Evolutionary conservation across 2,329 filamentous ascomycete genomes (phyloP).

Genomic region (Penicillium brevicompactum): DNA sequence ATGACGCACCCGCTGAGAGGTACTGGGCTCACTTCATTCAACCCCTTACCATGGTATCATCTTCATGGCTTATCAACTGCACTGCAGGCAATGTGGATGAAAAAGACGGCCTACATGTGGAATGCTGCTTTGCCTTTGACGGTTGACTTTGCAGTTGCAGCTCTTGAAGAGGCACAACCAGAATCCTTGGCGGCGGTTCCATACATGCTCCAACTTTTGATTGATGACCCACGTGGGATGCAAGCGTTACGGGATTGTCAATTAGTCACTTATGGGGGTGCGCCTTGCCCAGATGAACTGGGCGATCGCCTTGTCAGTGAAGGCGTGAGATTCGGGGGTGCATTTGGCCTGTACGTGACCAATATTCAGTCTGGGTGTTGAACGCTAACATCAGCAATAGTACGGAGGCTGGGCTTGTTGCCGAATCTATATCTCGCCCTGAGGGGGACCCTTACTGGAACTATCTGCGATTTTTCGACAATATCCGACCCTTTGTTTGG

Average conservation of each 20-base stretch:
- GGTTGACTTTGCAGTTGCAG: slow-evolving; percentile 36
- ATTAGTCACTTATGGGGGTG: slow-evolving; percentile 45
- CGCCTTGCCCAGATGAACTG: slow-evolving; percentile 46
- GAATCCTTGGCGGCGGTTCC: slow-evolving; percentile 47
- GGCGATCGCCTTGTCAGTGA: slow-evolving; percentile 42
- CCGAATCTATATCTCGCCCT: slow-evolving; percentile 45
- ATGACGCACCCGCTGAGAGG: slow-evolving; percentile 40
- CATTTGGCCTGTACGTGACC: slow-evolving; percentile 44
- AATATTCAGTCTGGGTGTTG: not conserved
- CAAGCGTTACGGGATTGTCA: slow-evolving; percentile 40
- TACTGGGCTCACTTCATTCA: slow-evolving; percentile 45
- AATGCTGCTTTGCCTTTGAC: slow-evolving; percentile 45
- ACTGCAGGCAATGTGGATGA: slow-evolving; percentile 49
- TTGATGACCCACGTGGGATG: slow-evolving; percentile 39
- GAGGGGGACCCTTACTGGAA: slow-evolving; percentile 45
- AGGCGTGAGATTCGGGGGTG: slow-evolving; percentile 40
- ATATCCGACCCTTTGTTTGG: slow-evolving; percentile 38
- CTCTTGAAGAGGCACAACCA: slow-evolving; percentile 39
- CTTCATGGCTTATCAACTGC: slow-evolving; percentile 46
- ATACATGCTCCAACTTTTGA: slow-evolving; percentile 45
- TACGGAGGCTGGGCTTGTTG: slow-evolving; percentile 48
- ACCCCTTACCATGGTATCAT: slow-evolving; percentile 49
- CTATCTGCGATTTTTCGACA: slow-evolving; percentile 44
- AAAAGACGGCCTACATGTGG: slow-evolving; percentile 45
- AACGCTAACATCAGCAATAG: slow-evolving; percentile 26